Base-by-base conservation (phyloP, 1,284 basidiomycete species). In the Fomitopsis betulina region DNA sequence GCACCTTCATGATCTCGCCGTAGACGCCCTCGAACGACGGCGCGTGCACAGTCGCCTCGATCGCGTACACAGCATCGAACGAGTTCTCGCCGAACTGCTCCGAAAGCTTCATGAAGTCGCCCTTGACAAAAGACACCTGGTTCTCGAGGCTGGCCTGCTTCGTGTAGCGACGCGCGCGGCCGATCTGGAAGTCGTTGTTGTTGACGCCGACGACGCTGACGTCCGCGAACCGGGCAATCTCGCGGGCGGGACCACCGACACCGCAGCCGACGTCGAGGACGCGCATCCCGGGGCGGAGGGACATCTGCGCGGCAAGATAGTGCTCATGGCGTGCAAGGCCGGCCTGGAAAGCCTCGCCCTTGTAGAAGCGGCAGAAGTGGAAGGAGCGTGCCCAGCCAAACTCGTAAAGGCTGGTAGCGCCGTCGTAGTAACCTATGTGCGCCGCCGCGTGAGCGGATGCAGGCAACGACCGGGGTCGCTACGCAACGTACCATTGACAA, bases 191-290 rank as follows among this genome's bases (percentile, higher is more conserved):
- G 67, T 91, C 91, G 75, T 99, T 99, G 84, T 98, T 98, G 81
- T 98, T 98, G 65, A 98, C 67, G 50, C 96, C 96, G 64, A 93
- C 80, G 65, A 99, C 88, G 62, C 88, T 80, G 56, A 84, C 90
- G 72, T 96, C 96, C 17, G 93, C 79, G 79, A 99, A 98, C 56
- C 85, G 84, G 3, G 94, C 92, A 68, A 99, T 99, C 75, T 96
- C 94, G 49, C 96, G 86, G 3, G 96, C 96, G 33, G 96, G 96
- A 0, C 97, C 96, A 62, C 97, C 97, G 57, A 99, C 93, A 73
- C 96, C 96, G 72, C 97, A 99, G 1, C 96, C 96, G 60, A 99
- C 96, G 72, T 99, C 96, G 60, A 99, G 88, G 33, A 99, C 96
- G 50, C 89, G 86, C 95, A 97, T 97, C 43, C 93, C 93, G 6